Evolutionary conservation across 306 rosid genomes (phyloP).

Genomic region (Cucurbita moschata): DNA sequence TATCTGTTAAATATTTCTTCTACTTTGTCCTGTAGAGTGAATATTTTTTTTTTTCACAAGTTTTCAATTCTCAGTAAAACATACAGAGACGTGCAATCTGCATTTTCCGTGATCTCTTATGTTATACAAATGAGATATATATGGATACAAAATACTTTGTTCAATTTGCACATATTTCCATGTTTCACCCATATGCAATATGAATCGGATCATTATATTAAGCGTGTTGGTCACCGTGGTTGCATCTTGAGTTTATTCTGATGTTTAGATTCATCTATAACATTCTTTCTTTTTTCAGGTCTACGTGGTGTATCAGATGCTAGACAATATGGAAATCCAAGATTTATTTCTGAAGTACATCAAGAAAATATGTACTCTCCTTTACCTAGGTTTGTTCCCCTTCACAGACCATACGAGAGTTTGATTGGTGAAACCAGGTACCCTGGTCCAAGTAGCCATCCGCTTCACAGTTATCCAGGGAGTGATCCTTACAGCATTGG

Average conservation of each 20-base stretch:
- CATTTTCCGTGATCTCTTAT: neutral
- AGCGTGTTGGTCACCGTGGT: neutral
- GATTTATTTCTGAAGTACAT: constrained; percentile 17
- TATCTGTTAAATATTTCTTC: neutral
- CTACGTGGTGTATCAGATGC: neutral
- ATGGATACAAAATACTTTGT: neutral
- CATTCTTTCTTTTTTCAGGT: neutral
- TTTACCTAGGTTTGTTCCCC: constrained; percentile 3
- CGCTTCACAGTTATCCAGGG: neutral
- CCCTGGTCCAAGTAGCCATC: constrained; percentile 3
- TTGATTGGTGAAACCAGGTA: neutral
- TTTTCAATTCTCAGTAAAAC: neutral
- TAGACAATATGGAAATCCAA: constrained; percentile 7
- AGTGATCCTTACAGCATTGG: constrained; percentile 9
- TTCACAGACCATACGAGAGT: neutral
- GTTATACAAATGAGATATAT: neutral
- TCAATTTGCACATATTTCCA: neutral
- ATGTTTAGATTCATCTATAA: neutral
- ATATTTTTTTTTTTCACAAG: neutral
- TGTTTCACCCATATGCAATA: neutral
- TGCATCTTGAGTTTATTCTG: neutral
- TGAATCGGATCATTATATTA: neutral
- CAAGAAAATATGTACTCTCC: constrained; percentile 14
- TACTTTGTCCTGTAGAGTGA: neutral
- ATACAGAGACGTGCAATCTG: neutral